Base-by-base conservation (phyloP, 139 green algal genomes). In the Asterochloris sp. region DNA sequence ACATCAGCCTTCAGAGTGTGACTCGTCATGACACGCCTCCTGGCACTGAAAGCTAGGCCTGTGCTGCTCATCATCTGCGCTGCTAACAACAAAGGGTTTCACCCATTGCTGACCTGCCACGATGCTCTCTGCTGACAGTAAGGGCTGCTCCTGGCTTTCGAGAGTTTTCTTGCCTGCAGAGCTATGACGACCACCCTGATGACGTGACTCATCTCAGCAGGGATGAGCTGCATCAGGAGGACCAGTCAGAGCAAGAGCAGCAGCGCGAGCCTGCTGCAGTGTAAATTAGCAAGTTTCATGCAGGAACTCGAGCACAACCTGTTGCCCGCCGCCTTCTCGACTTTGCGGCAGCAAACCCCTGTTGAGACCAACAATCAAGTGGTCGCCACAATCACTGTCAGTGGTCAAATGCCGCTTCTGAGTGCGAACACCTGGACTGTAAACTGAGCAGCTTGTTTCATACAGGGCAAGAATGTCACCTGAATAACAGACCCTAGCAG, bases 251-350 rank as follows among this genome's bases (percentile, higher is more conserved):
- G 54, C 75, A 79, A 21, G 54, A 79, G 54, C 54, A 69, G 24
- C 75, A 79, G 54, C 74, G 63, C n/a, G 76, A 80, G 24, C 54
- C 76, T 15, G 76, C 76, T 11, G 26, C 76, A 69, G 76, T 80
- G 54, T 80, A n/a, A 69, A 71, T 54, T 54, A 2, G 38, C 38
- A 54, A 6, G 6, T 6, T 6, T 6, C 38, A 54, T 54, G 38
- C 38, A 54, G 38, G 38, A n/a, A 54, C 38, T 54, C 6, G 38
- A 54, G 38, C 38, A 54, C 38, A 54, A 6, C 38, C 38, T 6
- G 38, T 54, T 54, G 38, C 38, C 38, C 38, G 38, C 38, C 6
- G 38, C 38, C 38, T 54, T 54, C 38, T 54, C 38, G 4, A 54
- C 6, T 54, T 54, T 54, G 38, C 6, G 38, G 38, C 38, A 54